Percentiles rank a stretch among this genome's conserved stretches.
phyloP scores from a whole-genome alignment of 805 yeast species.

The Cyberlindnera veronae region DNA sequence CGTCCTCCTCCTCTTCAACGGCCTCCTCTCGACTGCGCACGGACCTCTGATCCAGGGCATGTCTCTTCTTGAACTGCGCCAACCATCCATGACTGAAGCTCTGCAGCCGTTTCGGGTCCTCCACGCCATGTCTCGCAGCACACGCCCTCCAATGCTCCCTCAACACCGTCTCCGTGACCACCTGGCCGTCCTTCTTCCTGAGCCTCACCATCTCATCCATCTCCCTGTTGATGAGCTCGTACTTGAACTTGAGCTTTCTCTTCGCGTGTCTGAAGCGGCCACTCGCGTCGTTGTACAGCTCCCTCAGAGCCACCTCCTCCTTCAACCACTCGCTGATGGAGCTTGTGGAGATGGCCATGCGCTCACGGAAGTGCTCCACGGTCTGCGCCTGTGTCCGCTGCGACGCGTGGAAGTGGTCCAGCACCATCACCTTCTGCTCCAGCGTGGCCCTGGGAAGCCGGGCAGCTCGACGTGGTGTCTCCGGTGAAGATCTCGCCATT shows the following conservation, averaged over 20 bases:
- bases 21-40: no score
- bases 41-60: conserved; percentile 46
- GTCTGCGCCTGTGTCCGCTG: conserved; percentile 53
- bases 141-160: conserved; percentile 54
- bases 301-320: conserved; percentile 47
- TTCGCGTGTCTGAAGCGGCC: conserved; percentile 32
- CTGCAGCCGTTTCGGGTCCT: conserved; percentile 53
- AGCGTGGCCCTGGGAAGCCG: conserved; percentile 32
- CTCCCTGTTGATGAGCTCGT: conserved; percentile 53
- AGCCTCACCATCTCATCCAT: conserved; percentile 53
- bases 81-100: conserved; percentile 64
- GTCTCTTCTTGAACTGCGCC: conserved; percentile 56
- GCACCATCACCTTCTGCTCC: conserved; percentile 54
- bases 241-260: conserved; percentile 49
- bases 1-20: not conserved
- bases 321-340: conserved; percentile 61
- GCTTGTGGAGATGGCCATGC: conserved; percentile 54
- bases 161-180: conserved; percentile 51
- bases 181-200: conserved; percentile 39
- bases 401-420: conserved; percentile 46
- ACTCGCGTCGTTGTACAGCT: conserved; percentile 34
- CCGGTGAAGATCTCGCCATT: no score
- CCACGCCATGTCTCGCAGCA: conserved; percentile 55
- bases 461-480: no score
- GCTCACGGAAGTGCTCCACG: conserved; percentile 48